Base-by-base conservation (phyloP, 2,329 filamentous ascomycete species). In the Ophiostoma tasmaniense region DNA sequence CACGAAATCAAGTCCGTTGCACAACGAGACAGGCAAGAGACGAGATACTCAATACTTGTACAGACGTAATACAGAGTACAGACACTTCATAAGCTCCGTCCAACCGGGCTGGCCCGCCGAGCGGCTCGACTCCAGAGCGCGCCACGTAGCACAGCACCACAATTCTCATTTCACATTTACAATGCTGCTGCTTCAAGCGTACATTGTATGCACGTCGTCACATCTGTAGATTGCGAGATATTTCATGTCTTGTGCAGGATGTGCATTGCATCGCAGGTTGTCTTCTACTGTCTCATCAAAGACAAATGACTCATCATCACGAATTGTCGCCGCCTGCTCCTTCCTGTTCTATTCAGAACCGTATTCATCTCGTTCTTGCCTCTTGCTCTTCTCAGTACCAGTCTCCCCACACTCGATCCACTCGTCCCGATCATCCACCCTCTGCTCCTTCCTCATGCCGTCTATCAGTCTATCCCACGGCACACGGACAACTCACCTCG, bases 81-180 rank as follows among this genome's bases (percentile, higher is more conserved):
- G n/a, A n/a, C n/a, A n/a, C n/a, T n/a, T n/a, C 33, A 33, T 6
- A 33, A 13, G 13, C 37, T 14, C 37, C 37, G 37, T 50, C 50
- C 25, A 25, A 50, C 39, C 35, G 64, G 35, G n/a, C 64, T n/a
- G 11, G 67, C 37, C 66, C 30, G 65, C 28, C 33, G 64, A 39
- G 37, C 25, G n/a, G 35, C 64, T 42, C 64, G 71, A 70, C 67
- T 65, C 55, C 61, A 42, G 22, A 64, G 67, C 68, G 59, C 70
- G 71, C 71, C 71, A 72, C 71, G 71, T 72, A 72, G 70, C 71
- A 69, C 66, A 70, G 66, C 62, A 68, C 68, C 52, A 28, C 55
- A 30, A 45, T 45, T 45, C 17, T 39, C 20, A 45, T 17, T 20
- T 59, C n/a, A 33, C 33, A 33, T 33, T 33, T 13, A 14, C 52